Evolutionary conservation across 371 early-diverging fungal genomes (phyloP).

Genomic region (Conidiobolus incongruus): DNA sequence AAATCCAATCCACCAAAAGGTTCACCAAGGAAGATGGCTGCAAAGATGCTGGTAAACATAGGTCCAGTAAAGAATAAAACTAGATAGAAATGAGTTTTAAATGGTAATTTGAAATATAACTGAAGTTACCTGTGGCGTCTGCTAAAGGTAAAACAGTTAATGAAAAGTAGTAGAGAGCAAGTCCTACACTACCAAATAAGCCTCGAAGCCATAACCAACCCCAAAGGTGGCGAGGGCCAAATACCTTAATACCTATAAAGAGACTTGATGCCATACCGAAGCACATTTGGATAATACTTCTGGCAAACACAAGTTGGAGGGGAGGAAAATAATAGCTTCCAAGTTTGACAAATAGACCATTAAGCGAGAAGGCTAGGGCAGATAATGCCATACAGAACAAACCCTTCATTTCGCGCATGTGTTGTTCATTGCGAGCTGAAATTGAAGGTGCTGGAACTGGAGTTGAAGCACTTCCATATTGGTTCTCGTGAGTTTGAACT

Average conservation of each 20-base stretch:
- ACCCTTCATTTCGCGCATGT: conserved; percentile 14
- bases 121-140: conserved; percentile 25
- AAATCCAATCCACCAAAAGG: conserved; percentile 32
- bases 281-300: conserved; percentile 32
- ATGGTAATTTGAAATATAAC: no score
- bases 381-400: conserved; percentile 32
- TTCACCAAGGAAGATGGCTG: conserved; percentile 32
- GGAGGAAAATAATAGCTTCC: conserved; percentile 25
- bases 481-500: no score
- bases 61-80: conserved; percentile 60
- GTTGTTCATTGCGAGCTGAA: background rate
- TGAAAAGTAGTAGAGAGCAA: conserved; percentile 47
- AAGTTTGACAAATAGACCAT: conserved; percentile 44
- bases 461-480: no score
- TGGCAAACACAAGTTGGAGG: conserved; percentile 42
- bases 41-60: conserved; percentile 45
- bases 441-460: no score
- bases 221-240: conserved; percentile 23
- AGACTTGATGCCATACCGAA: conserved; percentile 25
- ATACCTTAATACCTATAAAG: conserved; percentile 19
- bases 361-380: conserved; percentile 41
- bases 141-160: conserved; percentile 38
- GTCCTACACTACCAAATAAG: conserved; percentile 30
- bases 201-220: conserved; percentile 36
- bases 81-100: no score